Conservation (phyloP, 371 early-diverging fungal genomes). For the Lichtheimia ramosa region DNA sequence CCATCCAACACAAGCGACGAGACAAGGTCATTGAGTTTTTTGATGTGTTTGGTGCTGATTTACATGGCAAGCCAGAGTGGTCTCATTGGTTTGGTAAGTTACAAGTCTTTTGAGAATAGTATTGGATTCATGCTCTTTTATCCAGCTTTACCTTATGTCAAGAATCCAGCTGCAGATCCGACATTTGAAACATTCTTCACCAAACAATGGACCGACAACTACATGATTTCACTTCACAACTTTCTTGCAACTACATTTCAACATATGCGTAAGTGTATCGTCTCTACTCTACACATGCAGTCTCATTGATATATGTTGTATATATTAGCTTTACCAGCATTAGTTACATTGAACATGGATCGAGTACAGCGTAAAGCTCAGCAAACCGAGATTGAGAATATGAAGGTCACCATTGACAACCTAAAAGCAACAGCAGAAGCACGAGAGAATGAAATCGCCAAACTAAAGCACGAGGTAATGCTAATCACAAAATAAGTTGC, state of each 20-base stretch:
- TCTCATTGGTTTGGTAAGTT: constrained; percentile 67
- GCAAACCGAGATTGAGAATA: constrained; percentile 56
- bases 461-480: constrained; percentile 39
- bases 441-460: constrained; percentile 55
- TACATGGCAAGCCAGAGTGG: constrained; percentile 65
- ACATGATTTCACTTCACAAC: constrained; percentile 64
- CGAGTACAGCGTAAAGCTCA: constrained; percentile 56
- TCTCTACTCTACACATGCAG: neutral
- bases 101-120: neutral
- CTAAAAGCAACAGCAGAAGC: constrained; percentile 51
- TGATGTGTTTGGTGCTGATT: constrained; percentile 59
- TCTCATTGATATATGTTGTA: neutral
- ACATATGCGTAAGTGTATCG: constrained; percentile 59
- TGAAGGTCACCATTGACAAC: constrained; percentile 53
- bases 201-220: constrained; percentile 68
- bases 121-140: neutral
- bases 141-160: constrained; percentile 63
- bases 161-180: constrained; percentile 62
- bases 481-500: neutral
- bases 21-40: constrained; percentile 66
- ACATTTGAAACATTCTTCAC: constrained; percentile 66
- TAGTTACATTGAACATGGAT: constrained; percentile 62
- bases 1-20: constrained; percentile 59
- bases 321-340: constrained; percentile 56
- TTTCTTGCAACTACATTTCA: constrained; percentile 69